These are phyloP conservation scores for Hypoxylon trugodes DNA, from an alignment of 495 filamentous ascomycete genomes.

Conservation along the genomic window DNA sequence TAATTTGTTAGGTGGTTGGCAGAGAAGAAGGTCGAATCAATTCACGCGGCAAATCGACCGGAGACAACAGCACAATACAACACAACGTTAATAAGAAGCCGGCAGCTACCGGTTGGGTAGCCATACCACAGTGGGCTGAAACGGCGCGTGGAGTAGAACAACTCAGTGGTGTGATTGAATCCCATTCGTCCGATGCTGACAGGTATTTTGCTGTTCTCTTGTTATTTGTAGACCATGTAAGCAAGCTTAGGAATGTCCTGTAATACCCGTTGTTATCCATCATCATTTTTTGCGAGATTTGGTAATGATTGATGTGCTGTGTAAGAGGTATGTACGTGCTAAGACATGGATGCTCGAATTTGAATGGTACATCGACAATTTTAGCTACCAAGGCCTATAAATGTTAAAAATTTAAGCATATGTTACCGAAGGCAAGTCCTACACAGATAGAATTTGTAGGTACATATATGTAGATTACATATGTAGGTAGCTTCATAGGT, in stretches of 20 bases:
- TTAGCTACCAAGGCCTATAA: no score
- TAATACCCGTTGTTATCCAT: background rate
- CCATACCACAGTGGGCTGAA: constrained; percentile 33
- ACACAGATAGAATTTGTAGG: no score
- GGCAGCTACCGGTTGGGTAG: constrained; percentile 34
- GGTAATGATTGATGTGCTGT: no score
- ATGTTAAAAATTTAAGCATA: no score
- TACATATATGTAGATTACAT: no score
- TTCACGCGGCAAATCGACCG: constrained; percentile 21
- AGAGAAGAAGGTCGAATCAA: constrained; percentile 2
- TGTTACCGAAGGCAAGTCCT: background rate
- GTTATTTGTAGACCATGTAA: constrained; percentile 22
- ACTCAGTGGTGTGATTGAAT: constrained; percentile 25
- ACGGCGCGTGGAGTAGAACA: constrained; percentile 19
- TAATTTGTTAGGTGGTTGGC: background rate
- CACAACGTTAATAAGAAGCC: constrained; percentile 23
- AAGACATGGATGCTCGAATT: no score
- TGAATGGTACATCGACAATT: no score
- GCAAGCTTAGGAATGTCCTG: background rate
- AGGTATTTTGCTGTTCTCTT: constrained; percentile 15
- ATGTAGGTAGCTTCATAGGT: no score
- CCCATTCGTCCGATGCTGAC: constrained; percentile 38
- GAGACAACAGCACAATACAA: no score
- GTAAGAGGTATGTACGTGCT: no score
- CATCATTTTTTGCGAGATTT: constrained; percentile 4